A percentile compares a stretch with the other conserved stretches of the same genome.
phyloP scores from a whole-genome alignment of 495 filamentous ascomycete genomes.

The Xanthoparmelia taractica region DNA sequence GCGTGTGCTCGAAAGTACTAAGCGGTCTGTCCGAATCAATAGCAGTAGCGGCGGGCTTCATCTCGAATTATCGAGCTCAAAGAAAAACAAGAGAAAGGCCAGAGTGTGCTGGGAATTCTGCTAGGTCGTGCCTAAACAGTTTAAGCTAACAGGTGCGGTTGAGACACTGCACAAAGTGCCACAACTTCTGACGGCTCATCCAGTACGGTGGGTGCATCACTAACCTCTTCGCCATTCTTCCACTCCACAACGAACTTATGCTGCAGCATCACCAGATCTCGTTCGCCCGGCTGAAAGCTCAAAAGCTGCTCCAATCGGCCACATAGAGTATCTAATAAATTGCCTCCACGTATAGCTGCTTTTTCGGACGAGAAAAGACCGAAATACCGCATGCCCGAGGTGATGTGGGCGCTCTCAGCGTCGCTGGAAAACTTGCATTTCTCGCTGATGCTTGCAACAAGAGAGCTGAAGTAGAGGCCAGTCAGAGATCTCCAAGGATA shows the following conservation, averaged over 20 bases:
- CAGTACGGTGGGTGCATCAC: not conserved
- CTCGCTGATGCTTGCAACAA: constrained; percentile 6
- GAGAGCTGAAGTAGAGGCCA: not conserved
- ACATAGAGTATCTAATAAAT: constrained; percentile 21
- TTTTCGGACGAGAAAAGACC: constrained; percentile 19
- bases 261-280: constrained; percentile 24
- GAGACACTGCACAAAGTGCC: not conserved
- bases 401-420: constrained; percentile 18
- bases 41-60: not conserved
- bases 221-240: constrained; percentile 10
- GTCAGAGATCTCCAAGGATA: not conserved
- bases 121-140: not conserved
- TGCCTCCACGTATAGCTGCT: constrained; percentile 11
- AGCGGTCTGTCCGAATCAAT: not conserved
- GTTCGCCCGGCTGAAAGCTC: constrained; percentile 19
- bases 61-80: not conserved
- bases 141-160: not conserved
- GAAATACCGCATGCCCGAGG: constrained; percentile 10
- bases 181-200: not conserved
- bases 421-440: constrained; percentile 2
- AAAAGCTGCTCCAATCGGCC: constrained; percentile 18
- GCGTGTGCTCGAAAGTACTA: not conserved
- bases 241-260: constrained; percentile 24
- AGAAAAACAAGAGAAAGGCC: not conserved
- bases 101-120: not conserved